These are phyloP conservation scores for Geosiphon pyriformis DNA, from an alignment of 192 early-diverging fungal species.

Conservation along the genomic window DNA sequence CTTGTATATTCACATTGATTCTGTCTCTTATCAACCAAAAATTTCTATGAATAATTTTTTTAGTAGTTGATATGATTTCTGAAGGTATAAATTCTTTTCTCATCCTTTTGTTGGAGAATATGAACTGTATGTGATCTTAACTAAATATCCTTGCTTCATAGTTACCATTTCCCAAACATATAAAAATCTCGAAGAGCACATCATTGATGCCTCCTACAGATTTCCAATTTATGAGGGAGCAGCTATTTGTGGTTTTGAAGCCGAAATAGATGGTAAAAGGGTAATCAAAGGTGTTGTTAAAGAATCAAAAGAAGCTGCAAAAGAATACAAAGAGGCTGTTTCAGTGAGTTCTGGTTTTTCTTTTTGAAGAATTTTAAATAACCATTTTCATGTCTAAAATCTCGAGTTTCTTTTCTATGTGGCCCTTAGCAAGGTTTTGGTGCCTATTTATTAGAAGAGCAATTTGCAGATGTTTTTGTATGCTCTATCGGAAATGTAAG, in stretches of 20 bases:
- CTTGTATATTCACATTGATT: not conserved
- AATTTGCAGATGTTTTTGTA: slow-evolving; percentile 39
- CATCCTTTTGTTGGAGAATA: not conserved
- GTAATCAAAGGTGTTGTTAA: slow-evolving; percentile 19
- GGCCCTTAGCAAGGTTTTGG: slow-evolving; percentile 1
- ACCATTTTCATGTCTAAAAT: not conserved
- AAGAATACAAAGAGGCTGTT: slow-evolving; percentile 9
- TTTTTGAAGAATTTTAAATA: not conserved
- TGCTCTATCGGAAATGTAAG: slow-evolving; percentile 45
- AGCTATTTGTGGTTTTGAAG: slow-evolving; percentile 18
- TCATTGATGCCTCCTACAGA: slow-evolving; percentile 13
- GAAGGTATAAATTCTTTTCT: slow-evolving; percentile 4
- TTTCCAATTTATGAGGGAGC: slow-evolving; percentile 14
- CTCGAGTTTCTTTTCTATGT: not conserved
- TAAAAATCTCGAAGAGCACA: slow-evolving; percentile 4
- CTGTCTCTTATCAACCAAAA: not conserved
- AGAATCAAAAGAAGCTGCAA: slow-evolving; percentile 3
- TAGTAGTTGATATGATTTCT: slow-evolving; percentile 26
- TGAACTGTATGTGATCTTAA: not conserved
- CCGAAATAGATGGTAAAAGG: slow-evolving; percentile 7
- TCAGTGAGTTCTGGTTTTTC: not conserved
- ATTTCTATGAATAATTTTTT: not conserved
- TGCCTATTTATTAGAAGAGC: slow-evolving; percentile 13
- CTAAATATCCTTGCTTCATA: not conserved
- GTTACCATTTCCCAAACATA: slow-evolving; percentile 17